Evolutionary conservation across 352 stramenopile species (phyloP), one percentile per base, ranked within the genome.

Genomic region (Globisporangium perplexum): DNA sequence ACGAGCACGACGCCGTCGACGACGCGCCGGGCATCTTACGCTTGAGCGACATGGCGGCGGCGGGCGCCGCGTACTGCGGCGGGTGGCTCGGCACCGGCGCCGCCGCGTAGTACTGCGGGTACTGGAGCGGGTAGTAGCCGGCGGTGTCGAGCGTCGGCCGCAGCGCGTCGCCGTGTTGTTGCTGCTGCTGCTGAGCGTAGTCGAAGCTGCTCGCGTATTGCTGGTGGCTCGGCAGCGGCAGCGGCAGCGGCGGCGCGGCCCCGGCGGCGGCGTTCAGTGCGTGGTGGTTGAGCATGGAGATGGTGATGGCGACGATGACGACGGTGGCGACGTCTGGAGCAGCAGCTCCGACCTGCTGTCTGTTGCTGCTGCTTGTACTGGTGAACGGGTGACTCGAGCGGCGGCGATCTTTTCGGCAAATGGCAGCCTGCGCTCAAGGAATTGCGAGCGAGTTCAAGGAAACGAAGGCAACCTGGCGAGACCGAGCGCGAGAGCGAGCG

Each of bases 41-140:
- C 66, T 78, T 78, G 46, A 78, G 66, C 44, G 69, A 65, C 50
- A 50, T 45, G 30, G 22, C 24, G 24, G 63, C 55, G 30, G 65
- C 58, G 30, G 56, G 57, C 33, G 63, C 60, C 33, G 63, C 60
- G 36, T 67, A 60, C 43, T 63, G 47, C 28, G 24, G 36, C 11
- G 18, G 49, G 20, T 47, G 53, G 18, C 47, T 48, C 12, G 30
- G 57, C 57, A 41, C 4, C 10, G 50, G 42, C 17, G 54, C 43
- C 8, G 54, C 43, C 4, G 38, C 39, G 39, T 60, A 42, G 38
- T 57, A 41, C 33, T 36, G 44, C 1, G 45, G 11, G 33, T 54
- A 50, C 39, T 51, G 55, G 28, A 45, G 20, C 6, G 50, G 11
- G 17, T 54, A 45, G n/a, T 64, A 62, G 7, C 57, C 50, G 17